These are phyloP conservation scores for Cucurbita argyrosperma DNA, from an alignment of 306 rosid genomes.

Conservation along the genomic window DNA sequence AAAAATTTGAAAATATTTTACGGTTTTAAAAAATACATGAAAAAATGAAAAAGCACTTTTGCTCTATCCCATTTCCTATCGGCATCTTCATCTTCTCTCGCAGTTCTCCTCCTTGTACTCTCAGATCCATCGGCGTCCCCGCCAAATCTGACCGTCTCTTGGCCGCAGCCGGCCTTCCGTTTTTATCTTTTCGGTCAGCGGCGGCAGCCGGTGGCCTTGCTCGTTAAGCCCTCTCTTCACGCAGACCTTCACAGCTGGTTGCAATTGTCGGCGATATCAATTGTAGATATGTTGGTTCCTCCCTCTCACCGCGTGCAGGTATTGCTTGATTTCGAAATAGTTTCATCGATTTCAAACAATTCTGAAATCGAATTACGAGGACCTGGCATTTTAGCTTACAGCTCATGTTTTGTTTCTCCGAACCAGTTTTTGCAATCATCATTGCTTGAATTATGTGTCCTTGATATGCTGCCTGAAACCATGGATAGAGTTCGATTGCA, in stretches of 20 bases:
- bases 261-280: background rate
- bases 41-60: background rate
- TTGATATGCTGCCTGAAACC: background rate
- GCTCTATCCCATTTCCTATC: background rate
- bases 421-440: background rate
- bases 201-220: background rate
- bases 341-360: background rate
- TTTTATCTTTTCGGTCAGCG: background rate
- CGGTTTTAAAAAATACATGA: too few relatives aligned
- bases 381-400: background rate
- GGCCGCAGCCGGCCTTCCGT: background rate
- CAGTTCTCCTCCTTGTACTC: background rate
- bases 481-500: background rate
- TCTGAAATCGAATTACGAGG: background rate
- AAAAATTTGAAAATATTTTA: too few relatives aligned
- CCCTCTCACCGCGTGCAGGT: background rate
- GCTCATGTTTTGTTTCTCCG: background rate
- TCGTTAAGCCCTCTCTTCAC: background rate
- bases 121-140: background rate
- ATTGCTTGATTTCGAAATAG: background rate
- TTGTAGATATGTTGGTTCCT: background rate
- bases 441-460: background rate
- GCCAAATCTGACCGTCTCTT: background rate
- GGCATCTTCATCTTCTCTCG: background rate
- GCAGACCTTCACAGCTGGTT: background rate